Conservation (phyloP, 2,329 filamentous ascomycete species). For the Neodidymelliopsis sp. region DNA sequence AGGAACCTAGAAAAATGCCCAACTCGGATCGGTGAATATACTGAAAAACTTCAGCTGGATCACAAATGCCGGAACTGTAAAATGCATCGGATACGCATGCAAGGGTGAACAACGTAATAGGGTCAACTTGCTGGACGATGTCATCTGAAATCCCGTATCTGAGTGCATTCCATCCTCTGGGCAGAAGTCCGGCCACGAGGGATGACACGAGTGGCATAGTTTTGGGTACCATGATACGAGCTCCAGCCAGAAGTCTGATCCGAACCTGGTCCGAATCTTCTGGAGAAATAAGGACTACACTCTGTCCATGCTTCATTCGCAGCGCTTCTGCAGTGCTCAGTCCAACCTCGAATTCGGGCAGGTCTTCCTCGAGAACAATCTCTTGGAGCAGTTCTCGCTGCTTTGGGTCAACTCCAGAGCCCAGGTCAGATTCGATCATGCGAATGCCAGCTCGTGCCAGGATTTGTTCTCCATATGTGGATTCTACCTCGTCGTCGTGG, state of each 20-base stretch:
- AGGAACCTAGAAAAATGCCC: constrained; percentile 46
- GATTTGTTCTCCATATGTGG: constrained; percentile 44
- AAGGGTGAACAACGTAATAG: constrained; percentile 2
- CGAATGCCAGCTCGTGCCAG: constrained; percentile 46
- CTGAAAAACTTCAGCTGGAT: constrained; percentile 41
- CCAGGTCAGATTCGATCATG: constrained; percentile 31
- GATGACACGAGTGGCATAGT: not conserved
- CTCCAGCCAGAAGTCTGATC: not conserved
- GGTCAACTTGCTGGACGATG: constrained; percentile 24
- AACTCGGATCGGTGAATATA: constrained; percentile 50
- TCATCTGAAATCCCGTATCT: constrained; percentile 50
- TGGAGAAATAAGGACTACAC: constrained; percentile 31
- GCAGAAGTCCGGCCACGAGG: constrained; percentile 26
- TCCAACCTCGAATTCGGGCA: constrained; percentile 44
- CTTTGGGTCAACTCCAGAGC: constrained; percentile 30
- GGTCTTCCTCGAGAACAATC: constrained; percentile 42
- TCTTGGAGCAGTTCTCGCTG: constrained; percentile 46
- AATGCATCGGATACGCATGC: constrained; percentile 41
- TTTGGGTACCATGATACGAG: constrained; percentile 1
- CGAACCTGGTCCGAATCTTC: not conserved
- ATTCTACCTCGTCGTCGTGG: constrained; percentile 40
- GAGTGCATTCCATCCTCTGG: constrained; percentile 45
- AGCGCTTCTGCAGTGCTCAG: constrained; percentile 42
- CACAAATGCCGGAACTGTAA: constrained; percentile 43
- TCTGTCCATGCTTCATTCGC: constrained; percentile 43